Evolutionary conservation across 2,329 filamentous ascomycete species (phyloP).

Genomic region (Septoria petroselini): DNA sequence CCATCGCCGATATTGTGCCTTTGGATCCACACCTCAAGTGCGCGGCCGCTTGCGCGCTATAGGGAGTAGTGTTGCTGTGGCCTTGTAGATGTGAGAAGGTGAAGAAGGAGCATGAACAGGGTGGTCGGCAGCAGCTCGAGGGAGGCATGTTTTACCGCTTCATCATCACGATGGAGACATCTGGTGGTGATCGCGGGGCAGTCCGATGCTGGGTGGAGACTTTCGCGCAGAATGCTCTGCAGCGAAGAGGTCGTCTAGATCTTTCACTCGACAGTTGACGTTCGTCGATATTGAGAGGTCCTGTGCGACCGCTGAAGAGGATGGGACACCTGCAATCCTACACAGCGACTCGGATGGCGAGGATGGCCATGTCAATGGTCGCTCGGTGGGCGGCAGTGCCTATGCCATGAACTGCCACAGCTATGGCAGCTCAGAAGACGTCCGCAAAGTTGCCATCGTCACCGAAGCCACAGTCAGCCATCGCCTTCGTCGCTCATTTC

Average conservation of each 20-base stretch:
- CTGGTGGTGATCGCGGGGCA: neutral
- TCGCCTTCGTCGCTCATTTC: no score
- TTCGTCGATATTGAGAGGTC: conserved; percentile 8
- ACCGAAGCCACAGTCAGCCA: conserved; percentile 44
- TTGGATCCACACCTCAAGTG: no score
- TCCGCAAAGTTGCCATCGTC: conserved; percentile 40
- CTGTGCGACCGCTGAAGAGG: neutral
- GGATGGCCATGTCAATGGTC: neutral
- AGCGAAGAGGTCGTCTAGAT: neutral
- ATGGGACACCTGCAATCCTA: neutral
- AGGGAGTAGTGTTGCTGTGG: no score
- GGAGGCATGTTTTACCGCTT: no score
- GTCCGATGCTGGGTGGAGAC: neutral
- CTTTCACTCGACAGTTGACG: conserved; percentile 2
- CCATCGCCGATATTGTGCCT: conserved; percentile 8
- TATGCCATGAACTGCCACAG: neutral
- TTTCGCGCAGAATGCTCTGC: neutral
- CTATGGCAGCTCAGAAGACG: neutral
- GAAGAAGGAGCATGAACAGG: no score
- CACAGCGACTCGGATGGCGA: neutral
- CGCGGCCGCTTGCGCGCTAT: no score
- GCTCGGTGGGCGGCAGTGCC: neutral
- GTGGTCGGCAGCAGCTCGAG: no score
- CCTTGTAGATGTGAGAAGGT: no score
- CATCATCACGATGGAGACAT: no score